Evolutionary conservation across 768 basidiomycete genomes (phyloP).

Genomic region (Tricholomella constricta): DNA sequence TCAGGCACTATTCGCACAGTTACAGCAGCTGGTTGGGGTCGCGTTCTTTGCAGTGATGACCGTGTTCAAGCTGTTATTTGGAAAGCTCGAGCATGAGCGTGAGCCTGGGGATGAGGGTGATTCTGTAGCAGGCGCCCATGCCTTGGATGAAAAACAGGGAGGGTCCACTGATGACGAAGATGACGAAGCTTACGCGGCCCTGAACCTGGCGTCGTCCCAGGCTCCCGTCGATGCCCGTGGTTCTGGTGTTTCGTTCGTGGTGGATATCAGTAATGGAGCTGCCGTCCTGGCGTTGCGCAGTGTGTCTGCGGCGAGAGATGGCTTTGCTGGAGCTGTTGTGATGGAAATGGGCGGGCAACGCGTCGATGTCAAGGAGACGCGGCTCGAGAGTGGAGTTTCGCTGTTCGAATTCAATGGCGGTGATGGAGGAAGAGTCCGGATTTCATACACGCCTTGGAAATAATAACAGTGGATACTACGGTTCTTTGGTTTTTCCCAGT

Average conservation of each 20-base stretch:
- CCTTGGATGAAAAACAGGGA: neutral
- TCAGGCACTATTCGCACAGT: neutral
- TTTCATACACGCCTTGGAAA: slow-evolving; percentile 15
- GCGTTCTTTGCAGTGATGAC: slow-evolving; percentile 1
- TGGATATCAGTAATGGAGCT: slow-evolving; percentile 17
- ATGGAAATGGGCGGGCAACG: slow-evolving; percentile 30
- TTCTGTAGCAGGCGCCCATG: neutral
- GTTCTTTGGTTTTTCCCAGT: too few relatives aligned
- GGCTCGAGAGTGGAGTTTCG: slow-evolving; percentile 15
- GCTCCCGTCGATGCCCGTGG: neutral
- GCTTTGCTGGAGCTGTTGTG: slow-evolving; percentile 10
- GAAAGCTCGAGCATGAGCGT: neutral
- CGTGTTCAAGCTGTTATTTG: slow-evolving; percentile 11
- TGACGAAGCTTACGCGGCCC: neutral
- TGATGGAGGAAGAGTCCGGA: slow-evolving; percentile 24
- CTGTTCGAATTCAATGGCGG: slow-evolving; percentile 24
- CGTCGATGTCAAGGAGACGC: slow-evolving; percentile 20
- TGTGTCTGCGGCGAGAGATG: neutral
- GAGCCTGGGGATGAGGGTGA: neutral
- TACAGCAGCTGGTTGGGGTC: neutral
- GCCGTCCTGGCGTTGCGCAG: slow-evolving; percentile 20
- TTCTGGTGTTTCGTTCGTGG: slow-evolving; percentile 8
- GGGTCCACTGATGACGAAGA: neutral
- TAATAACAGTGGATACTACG: neutral
- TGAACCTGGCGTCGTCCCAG: neutral